Conservation (phyloP, 1,139 yeast genomes). For the Pichia sp. region DNA sequence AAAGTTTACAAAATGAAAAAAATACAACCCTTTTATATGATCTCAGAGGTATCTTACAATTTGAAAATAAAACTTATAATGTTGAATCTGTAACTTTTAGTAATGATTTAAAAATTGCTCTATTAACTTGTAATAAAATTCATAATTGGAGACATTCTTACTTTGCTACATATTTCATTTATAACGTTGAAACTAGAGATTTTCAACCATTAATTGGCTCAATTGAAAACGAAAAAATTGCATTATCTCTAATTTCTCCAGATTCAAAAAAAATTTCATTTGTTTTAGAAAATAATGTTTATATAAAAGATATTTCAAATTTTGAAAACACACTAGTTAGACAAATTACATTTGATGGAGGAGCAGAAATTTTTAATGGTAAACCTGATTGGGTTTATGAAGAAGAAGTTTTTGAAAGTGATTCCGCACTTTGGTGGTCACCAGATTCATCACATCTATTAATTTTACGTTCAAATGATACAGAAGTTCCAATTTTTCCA, state of each 20-base stretch:
- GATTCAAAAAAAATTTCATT: conserved; percentile 40
- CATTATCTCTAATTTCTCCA: conserved; percentile 43
- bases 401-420: conserved; percentile 49
- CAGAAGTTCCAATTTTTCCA: conserved; percentile 45
- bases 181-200: conserved; percentile 29
- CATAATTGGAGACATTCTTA: conserved; percentile 51
- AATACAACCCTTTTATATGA: conserved; percentile 44
- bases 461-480: conserved; percentile 45
- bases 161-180: conserved; percentile 46
- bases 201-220: conserved; percentile 32
- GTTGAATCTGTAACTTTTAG: conserved; percentile 55
- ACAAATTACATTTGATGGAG: conserved; percentile 45
- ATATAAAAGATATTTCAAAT: conserved; percentile 31
- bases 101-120: conserved; percentile 53
- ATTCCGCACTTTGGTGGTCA: conserved; percentile 54
- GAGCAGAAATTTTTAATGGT: conserved; percentile 45
- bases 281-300: conserved; percentile 44
- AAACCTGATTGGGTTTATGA: conserved; percentile 62
- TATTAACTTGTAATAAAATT: conserved; percentile 45
- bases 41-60: conserved; percentile 38
- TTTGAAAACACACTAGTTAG: conserved; percentile 19
- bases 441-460: conserved; percentile 44
- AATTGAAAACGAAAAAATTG: conserved; percentile 23
- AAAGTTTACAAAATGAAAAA: conserved; percentile 43
- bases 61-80: conserved; percentile 35